These are phyloP conservation scores for Annulohypoxylon moriforme DNA, from an alignment of 495 filamentous ascomycete species.

Conservation along the genomic window DNA sequence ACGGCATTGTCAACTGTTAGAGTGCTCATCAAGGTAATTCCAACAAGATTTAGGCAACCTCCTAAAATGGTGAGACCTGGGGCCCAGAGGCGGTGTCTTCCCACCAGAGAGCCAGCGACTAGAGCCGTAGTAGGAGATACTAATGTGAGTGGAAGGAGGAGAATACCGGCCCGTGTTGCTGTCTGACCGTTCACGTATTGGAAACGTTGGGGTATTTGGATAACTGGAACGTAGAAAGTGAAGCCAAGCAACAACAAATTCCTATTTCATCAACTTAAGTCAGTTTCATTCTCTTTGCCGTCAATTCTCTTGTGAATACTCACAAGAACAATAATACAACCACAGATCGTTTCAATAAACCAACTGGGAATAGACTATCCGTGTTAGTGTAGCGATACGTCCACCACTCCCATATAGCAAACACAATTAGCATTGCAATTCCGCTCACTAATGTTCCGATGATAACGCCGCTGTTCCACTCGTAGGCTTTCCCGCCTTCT, in stretches of 20 bases:
- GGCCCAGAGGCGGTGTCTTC: slow-evolving; percentile 27
- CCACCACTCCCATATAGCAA: slow-evolving; percentile 25
- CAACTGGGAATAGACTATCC: slow-evolving; percentile 23
- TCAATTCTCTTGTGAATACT: neutral
- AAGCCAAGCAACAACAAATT: slow-evolving; percentile 24
- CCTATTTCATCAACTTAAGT: neutral
- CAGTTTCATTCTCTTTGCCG: neutral
- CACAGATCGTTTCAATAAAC: slow-evolving; percentile 24
- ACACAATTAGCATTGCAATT: slow-evolving; percentile 19
- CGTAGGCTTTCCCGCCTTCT: slow-evolving; percentile 2
- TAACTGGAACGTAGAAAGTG: slow-evolving; percentile 29
- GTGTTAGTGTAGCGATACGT: slow-evolving; percentile 17
- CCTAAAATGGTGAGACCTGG: slow-evolving; percentile 24
- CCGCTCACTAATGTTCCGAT: slow-evolving; percentile 22
- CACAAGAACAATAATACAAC: slow-evolving; percentile 28
- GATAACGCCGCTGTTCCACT: slow-evolving; percentile 12
- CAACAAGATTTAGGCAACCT: slow-evolving; percentile 18
- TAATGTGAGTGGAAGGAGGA: slow-evolving; percentile 25
- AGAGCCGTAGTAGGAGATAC: slow-evolving; percentile 25
- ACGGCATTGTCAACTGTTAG: slow-evolving; percentile 9
- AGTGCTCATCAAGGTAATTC: slow-evolving; percentile 28
- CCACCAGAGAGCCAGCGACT: slow-evolving; percentile 19
- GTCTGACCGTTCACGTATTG: slow-evolving; percentile 28
- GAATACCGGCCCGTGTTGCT: slow-evolving; percentile 26
- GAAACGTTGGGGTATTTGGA: slow-evolving; percentile 28